phyloP scores from a whole-genome alignment of 768 basidiomycete species.

The Lentinula lateritia region DNA sequence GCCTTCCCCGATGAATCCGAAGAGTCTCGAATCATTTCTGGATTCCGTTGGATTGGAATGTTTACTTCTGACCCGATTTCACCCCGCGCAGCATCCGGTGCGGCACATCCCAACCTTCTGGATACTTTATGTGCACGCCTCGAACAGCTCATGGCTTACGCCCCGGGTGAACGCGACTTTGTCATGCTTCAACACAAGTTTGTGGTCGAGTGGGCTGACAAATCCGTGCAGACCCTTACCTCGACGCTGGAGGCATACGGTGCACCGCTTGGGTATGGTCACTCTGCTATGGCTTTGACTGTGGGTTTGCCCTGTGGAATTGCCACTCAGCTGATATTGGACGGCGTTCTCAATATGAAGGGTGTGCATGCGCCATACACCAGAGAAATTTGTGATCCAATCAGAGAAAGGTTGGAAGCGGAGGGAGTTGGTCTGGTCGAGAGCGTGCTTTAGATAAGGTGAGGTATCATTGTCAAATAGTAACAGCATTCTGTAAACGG shows the following conservation, averaged over 20 bases:
- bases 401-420: constrained; percentile 59
- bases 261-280: constrained; percentile 48
- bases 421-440: constrained; percentile 76
- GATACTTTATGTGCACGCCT: constrained; percentile 91
- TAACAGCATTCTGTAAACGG: too few relatives aligned
- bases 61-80: constrained; percentile 67
- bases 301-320: constrained; percentile 95
- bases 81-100: constrained; percentile 41
- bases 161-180: constrained; percentile 85
- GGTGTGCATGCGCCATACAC: constrained; percentile 87
- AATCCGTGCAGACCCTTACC: constrained; percentile 72
- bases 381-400: constrained; percentile 76
- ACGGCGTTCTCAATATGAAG: constrained; percentile 71
- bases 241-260: constrained; percentile 92
- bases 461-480: background rate
- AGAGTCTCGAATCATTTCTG: constrained; percentile 75
- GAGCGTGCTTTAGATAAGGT: constrained; percentile 13
- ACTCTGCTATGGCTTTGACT: constrained; percentile 87
- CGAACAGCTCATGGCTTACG: constrained; percentile 91
- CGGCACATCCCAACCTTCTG: constrained; percentile 54
- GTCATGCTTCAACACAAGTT: constrained; percentile 99
- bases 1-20: constrained; percentile 71
- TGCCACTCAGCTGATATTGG: constrained; percentile 86
- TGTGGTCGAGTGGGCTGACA: constrained; percentile 83
- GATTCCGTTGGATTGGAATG: constrained; percentile 89